Evolutionary conservation across 441 rosid species (phyloP), one percentile per base, ranked within the genome.

Genomic region (Corymbia citriodora): DNA sequence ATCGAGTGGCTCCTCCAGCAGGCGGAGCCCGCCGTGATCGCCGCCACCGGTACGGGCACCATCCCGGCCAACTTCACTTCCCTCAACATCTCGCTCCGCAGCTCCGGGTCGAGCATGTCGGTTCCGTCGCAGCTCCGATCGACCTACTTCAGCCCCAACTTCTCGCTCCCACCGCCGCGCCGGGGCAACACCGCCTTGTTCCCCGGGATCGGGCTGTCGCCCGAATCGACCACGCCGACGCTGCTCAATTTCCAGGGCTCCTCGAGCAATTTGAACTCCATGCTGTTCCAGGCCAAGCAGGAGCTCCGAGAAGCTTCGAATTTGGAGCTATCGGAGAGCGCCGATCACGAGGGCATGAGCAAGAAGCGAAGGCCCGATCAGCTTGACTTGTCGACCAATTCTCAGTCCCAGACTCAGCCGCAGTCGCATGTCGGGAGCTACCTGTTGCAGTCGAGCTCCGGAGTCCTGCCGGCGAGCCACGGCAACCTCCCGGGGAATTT

Each of bases 11-110:
- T 97, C 49, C 98, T 97, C 89, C 98, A 97, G 93, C 99, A 97
- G 89, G 99, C 99, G 0, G 99, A 97, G 92, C 99, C 99, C 5
- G 93, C 99, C 0, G 99, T 97, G 88, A 95, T 97, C 89, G 99
- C 99, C 87, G 99, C 99, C 92, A 97, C 99, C 0, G 99, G 99
- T 4, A 97, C 99, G 1, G 99, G 99, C 45, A 97, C 99, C 2
- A 97, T 97, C 92, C 99, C 99, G 0, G 99, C 99, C 10, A 97
- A 97, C 89, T 97, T 97, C 95, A 96, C 98, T 9, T 97, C 99
- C 15, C 94, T 97, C 25, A 98, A 98, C 92, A 98, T 97, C 87
- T 98, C 99, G 17, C 95, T 97, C 63, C 99, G 99, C 45, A 96
- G 98, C 94, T 97, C 99, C 65, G 99, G 99, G 54, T 98, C 99